Evolutionary conservation across 2,329 filamentous ascomycete genomes (phyloP).

Genomic region (Shiraia bambusicola): DNA sequence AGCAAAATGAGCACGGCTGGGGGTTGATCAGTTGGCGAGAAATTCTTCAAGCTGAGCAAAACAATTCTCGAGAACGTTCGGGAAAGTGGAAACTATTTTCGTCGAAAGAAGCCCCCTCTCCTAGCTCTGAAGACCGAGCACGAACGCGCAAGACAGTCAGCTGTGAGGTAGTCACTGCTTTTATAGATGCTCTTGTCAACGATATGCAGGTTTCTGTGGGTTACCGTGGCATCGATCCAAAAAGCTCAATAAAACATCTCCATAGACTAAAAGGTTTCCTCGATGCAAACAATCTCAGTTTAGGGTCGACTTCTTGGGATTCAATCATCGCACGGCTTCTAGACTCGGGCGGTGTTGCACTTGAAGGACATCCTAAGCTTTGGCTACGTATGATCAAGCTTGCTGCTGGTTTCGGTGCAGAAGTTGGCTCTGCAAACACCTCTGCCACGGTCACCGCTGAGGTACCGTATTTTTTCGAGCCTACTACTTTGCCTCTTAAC

Average conservation of each 20-base stretch:
- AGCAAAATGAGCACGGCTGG: constrained; percentile 27
- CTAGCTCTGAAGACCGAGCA: constrained; percentile 26
- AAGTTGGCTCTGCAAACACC: constrained; percentile 42
- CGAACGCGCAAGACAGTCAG: constrained; percentile 55
- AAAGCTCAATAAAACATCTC: constrained; percentile 38
- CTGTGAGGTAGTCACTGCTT: constrained; percentile 58
- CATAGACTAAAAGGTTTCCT: constrained; percentile 43
- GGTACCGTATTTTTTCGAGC: constrained; percentile 48
- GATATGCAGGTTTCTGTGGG: constrained; percentile 48
- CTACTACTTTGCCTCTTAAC: constrained; percentile 46
- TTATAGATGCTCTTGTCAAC: constrained; percentile 56
- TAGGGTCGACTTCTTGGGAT: constrained; percentile 49
- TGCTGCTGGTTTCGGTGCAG: constrained; percentile 45
- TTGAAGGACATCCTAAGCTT: constrained; percentile 48
- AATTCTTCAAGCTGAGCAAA: constrained; percentile 36
- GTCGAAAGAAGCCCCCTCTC: constrained; percentile 15
- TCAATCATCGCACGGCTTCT: constrained; percentile 52
- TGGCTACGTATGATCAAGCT: constrained; percentile 46
- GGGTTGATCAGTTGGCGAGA: constrained; percentile 47
- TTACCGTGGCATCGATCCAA: constrained; percentile 40
- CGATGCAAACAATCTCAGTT: constrained; percentile 39
- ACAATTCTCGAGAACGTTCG: constrained; percentile 16
- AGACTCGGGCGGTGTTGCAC: constrained; percentile 51
- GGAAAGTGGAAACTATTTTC: constrained; percentile 30
- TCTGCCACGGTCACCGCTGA: constrained; percentile 20